Evolutionary conservation across 2,329 filamentous ascomycete species (phyloP).

Genomic region (Massarina eburnea): DNA sequence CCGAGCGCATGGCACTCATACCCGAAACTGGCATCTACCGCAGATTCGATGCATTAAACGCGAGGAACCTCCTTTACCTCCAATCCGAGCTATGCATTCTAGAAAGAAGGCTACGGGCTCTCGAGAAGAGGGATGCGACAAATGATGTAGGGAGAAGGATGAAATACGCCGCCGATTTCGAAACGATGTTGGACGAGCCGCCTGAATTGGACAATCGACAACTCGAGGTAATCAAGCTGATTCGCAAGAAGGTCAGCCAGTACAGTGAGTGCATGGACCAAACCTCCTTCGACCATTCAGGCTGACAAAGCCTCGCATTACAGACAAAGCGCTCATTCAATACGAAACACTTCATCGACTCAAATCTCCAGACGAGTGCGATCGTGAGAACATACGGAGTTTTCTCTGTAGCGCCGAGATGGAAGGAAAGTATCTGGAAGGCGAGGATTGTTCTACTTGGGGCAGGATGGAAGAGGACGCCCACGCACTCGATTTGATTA

Average conservation of each 20-base stretch:
- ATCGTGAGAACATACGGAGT: slow-evolving; percentile 9
- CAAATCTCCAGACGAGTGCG: slow-evolving; percentile 2
- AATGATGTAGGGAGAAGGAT: not conserved
- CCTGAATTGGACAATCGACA: not conserved
- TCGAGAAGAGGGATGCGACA: not conserved
- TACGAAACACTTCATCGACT: slow-evolving; percentile 2
- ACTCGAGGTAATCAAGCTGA: not conserved
- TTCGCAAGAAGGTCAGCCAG: slow-evolving; percentile 3
- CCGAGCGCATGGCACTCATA: slow-evolving; percentile 8
- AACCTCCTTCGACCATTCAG: not conserved
- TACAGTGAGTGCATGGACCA: slow-evolving; percentile 6
- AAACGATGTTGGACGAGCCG: not conserved
- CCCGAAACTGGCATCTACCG: slow-evolving; percentile 18
- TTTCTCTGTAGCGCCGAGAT: slow-evolving; percentile 4
- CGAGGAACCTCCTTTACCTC: slow-evolving; percentile 2
- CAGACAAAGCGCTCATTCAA: slow-evolving; percentile 8
- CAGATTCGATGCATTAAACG: slow-evolving; percentile 16
- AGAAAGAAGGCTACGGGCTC: slow-evolving; percentile 1
- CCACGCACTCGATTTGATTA: slow-evolving; percentile 5
- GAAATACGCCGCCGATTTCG: not conserved
- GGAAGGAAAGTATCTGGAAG: not conserved
- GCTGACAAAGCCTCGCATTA: slow-evolving; percentile 3
- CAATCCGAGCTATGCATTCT: slow-evolving; percentile 4
- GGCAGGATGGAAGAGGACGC: not conserved
- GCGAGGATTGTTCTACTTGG: slow-evolving; percentile 4